Evolutionary conservation across 225 moss, liverwort and hornwort genomes (phyloP).

Genomic region (Polytrichum formosum): DNA sequence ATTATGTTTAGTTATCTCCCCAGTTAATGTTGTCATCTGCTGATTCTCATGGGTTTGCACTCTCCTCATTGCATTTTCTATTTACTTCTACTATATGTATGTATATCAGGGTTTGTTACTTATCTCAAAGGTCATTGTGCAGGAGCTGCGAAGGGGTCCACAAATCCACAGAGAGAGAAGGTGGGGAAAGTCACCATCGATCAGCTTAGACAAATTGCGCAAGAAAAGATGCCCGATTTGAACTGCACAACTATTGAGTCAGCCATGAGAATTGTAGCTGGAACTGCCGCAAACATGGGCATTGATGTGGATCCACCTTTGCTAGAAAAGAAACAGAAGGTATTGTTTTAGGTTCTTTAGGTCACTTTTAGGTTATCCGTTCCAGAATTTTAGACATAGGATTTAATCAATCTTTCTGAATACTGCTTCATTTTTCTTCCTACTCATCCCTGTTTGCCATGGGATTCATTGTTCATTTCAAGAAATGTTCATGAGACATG

Average conservation of each 20-base stretch:
- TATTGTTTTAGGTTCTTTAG: slow-evolving; percentile 34
- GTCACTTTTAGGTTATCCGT: too few species aligned
- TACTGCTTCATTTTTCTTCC: too few species aligned
- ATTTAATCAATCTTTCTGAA: too few species aligned
- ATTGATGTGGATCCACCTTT: slow-evolving; percentile 88
- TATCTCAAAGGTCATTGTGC: slow-evolving; percentile 11
- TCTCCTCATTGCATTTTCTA: too few species aligned
- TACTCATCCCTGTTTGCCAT: too few species aligned
- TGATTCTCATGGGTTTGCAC: too few species aligned
- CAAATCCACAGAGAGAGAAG: slow-evolving; percentile 70
- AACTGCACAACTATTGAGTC: slow-evolving; percentile 80
- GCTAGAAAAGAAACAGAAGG: slow-evolving; percentile 84
- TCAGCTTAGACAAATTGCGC: slow-evolving; percentile 75
- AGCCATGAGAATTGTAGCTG: slow-evolving; percentile 97
- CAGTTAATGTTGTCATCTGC: too few species aligned
- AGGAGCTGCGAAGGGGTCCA: slow-evolving; percentile 90
- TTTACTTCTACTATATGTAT: too few species aligned
- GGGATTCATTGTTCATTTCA: too few species aligned
- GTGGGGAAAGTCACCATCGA: slow-evolving; percentile 85
- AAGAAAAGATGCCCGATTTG: slow-evolving; percentile 93
- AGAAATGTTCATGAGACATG: too few species aligned
- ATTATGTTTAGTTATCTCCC: too few species aligned
- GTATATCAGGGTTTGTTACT: neutral
- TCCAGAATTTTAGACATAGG: too few species aligned
- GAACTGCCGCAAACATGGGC: slow-evolving; percentile 99